phyloP scores from a whole-genome alignment of 1,139 yeast genomes.

The Geotrichum aggregatum region DNA sequence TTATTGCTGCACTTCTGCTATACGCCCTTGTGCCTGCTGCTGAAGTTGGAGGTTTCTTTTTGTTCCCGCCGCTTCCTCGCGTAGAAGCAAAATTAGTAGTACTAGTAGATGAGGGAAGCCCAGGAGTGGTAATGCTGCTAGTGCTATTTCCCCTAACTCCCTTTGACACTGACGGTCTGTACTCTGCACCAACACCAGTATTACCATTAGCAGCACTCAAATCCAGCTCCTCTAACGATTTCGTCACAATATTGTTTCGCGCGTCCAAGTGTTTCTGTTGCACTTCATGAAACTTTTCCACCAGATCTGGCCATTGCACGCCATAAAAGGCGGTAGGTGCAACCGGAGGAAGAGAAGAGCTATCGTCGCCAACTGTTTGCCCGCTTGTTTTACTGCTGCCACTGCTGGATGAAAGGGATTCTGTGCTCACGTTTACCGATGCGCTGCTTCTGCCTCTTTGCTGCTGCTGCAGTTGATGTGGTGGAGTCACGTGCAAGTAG shows the following conservation, averaged over 20 bases:
- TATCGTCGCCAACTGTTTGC: slow-evolving; percentile 9
- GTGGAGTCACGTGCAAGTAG: slow-evolving; percentile 34
- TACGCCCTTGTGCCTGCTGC: too few relatives aligned
- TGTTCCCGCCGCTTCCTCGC: too few relatives aligned
- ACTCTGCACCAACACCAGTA: too few relatives aligned
- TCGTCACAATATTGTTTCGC: slow-evolving; percentile 19
- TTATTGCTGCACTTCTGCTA: too few relatives aligned
- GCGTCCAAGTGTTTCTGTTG: slow-evolving; percentile 54
- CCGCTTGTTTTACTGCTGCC: not conserved
- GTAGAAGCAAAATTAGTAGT: too few relatives aligned
- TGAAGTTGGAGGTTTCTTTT: too few relatives aligned
- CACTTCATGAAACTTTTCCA: slow-evolving; percentile 56
- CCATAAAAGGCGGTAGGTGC: slow-evolving; percentile 24
- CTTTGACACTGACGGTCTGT: too few relatives aligned
- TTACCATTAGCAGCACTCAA: too few relatives aligned
- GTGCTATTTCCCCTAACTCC: too few relatives aligned
- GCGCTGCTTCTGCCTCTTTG: not conserved
- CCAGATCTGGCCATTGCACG: slow-evolving; percentile 50
- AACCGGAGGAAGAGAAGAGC: too few relatives aligned
- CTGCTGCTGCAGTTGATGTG: not conserved
- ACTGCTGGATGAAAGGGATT: not conserved
- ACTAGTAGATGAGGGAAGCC: too few relatives aligned
- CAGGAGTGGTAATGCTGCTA: too few relatives aligned
- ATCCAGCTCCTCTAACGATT: slow-evolving; percentile 11
- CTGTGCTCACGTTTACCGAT: not conserved